These are phyloP conservation scores for Tricholoma sp. DNA, from an alignment of 768 basidiomycete species.

Conservation along the genomic window DNA sequence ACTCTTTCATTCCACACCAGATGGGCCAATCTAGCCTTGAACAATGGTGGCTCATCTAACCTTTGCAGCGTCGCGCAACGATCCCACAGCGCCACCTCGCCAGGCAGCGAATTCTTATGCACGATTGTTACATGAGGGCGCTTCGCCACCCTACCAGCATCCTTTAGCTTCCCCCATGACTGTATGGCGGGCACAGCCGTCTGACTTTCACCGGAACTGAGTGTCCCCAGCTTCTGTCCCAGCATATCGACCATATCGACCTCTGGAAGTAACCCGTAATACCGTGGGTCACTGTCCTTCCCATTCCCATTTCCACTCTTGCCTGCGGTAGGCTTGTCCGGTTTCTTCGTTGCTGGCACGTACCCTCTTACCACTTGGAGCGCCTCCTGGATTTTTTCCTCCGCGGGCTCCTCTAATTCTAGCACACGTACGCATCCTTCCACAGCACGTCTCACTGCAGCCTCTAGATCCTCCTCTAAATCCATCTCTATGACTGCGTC, in stretches of 20 bases:
- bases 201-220: constrained; percentile 18
- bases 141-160: constrained; percentile 40
- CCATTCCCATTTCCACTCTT: constrained; percentile 5
- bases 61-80: constrained; percentile 42
- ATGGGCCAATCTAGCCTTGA: constrained; percentile 53
- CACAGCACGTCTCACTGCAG: constrained; percentile 53
- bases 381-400: constrained; percentile 53
- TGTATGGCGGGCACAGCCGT: constrained; percentile 23
- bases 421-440: constrained; percentile 52
- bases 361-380: constrained; percentile 41
- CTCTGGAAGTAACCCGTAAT: constrained; percentile 77
- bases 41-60: constrained; percentile 41
- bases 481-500: constrained; percentile 67
- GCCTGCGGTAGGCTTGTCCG: constrained; percentile 23
- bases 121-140: constrained; percentile 86
- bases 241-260: constrained; percentile 53
- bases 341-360: constrained; percentile 30
- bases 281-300: constrained; percentile 43
- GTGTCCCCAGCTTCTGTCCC: constrained; percentile 31
- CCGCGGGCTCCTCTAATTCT: constrained; percentile 44
- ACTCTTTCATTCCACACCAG: constrained; percentile 74
- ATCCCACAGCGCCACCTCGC: constrained; percentile 36
- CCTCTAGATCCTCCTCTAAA: constrained; percentile 43
- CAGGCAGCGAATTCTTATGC: constrained; percentile 49
- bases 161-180: constrained; percentile 48